Evolutionary conservation across 2,329 filamentous ascomycete species (phyloP).

Genomic region (Orbilia quercus): DNA sequence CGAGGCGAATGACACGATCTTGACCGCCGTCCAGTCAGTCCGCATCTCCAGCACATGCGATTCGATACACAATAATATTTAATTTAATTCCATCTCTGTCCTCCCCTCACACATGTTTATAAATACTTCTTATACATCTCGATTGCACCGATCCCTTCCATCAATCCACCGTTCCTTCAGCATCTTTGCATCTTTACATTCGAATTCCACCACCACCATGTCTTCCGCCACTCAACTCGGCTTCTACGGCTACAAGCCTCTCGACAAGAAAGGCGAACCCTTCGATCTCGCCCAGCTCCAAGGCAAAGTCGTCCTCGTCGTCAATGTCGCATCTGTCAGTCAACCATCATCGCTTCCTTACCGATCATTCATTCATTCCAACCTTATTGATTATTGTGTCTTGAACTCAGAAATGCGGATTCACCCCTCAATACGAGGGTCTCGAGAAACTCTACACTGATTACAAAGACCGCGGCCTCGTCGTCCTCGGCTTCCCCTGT

Average conservation of each 20-base stretch:
- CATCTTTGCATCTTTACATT: background rate
- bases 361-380: background rate
- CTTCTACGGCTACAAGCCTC: constrained; percentile 86
- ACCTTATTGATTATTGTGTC: background rate
- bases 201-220: constrained; percentile 11
- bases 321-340: constrained; percentile 86
- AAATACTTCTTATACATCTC: background rate
- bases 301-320: constrained; percentile 92
- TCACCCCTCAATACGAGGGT: constrained; percentile 82
- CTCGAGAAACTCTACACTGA: constrained; percentile 90
- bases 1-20: constrained; percentile 22
- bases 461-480: constrained; percentile 78
- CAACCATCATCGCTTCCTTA: constrained; percentile 5
- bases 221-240: constrained; percentile 56
- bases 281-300: constrained; percentile 78
- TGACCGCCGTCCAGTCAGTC: background rate
- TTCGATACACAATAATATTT: background rate
- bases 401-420: constrained; percentile 42
- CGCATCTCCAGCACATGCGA: background rate
- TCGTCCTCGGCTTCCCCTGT: constrained; percentile 95
- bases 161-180: background rate
- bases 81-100: constrained; percentile 1
- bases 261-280: constrained; percentile 80
- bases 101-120: background rate
- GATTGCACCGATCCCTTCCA: background rate